Conservation (phyloP, 345 rosid genomes). For the Rhodamnia rubescens region DNA sequence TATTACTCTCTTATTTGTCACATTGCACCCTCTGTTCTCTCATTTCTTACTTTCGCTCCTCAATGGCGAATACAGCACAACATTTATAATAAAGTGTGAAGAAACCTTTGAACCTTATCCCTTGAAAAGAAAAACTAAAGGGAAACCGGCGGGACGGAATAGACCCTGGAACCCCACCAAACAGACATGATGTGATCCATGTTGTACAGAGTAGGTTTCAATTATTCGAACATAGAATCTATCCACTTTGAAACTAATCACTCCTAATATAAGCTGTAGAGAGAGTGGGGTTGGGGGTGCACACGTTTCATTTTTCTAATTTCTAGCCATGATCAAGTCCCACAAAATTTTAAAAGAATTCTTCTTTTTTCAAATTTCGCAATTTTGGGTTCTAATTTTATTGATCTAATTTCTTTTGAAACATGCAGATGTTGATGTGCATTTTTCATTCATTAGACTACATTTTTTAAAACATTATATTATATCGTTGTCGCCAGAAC, state of each 20-base stretch:
- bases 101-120: not conserved
- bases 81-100: not conserved
- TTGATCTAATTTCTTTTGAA: not conserved
- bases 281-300: not conserved
- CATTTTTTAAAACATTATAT: too few relatives aligned
- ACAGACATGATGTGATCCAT: not conserved
- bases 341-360: not conserved
- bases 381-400: too few relatives aligned
- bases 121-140: not conserved
- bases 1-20: too few relatives aligned
- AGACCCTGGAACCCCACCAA: not conserved
- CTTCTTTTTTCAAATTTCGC: not conserved
- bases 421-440: not conserved
- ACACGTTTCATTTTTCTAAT: not conserved
- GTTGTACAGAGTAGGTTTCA: rapidly evolving
- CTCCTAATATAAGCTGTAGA: not conserved
- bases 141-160: rapidly evolving
- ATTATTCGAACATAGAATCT: not conserved
- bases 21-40: not conserved
- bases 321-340: not conserved
- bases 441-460: too few relatives aligned
- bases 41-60: not conserved
- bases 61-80: not conserved
- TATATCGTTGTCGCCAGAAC: too few relatives aligned
- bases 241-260: rapidly evolving